Conservation (phyloP, 805 yeast genomes). For the Alloascoidea hylecoeti region DNA sequence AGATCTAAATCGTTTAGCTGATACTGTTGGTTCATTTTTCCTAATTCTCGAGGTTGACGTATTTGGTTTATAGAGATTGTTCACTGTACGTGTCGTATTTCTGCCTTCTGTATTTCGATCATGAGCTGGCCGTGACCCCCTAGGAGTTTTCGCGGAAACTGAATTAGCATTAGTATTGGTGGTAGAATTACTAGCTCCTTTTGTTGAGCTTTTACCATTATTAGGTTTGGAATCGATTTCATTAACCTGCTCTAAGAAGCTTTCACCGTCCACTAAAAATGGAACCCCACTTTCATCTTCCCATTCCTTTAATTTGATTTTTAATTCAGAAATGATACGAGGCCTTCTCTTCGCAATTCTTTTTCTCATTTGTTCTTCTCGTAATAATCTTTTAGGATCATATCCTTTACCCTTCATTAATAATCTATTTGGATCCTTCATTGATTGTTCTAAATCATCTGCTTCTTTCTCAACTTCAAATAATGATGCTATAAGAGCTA, state of each 20-base stretch:
- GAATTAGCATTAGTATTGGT: too few species aligned
- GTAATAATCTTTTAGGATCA: slow-evolving; percentile 54
- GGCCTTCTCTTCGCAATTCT: slow-evolving; percentile 60
- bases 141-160: too few species aligned
- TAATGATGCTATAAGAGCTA: slow-evolving; percentile 41
- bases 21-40: neutral
- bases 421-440: slow-evolving; percentile 70
- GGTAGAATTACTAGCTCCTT: too few species aligned
- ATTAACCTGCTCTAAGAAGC: slow-evolving; percentile 25
- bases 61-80: too few species aligned
- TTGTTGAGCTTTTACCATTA: too few species aligned
- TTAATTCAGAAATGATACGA: slow-evolving; percentile 35
- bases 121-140: too few species aligned
- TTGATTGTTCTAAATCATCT: slow-evolving; percentile 45
- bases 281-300: slow-evolving; percentile 21
- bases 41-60: too few species aligned
- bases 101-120: too few species aligned
- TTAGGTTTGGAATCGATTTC: too few species aligned
- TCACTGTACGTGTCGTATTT: too few species aligned
- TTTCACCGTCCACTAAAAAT: slow-evolving; percentile 30
- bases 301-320: slow-evolving; percentile 30
- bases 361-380: slow-evolving; percentile 70
- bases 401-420: slow-evolving; percentile 32
- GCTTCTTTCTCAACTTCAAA: slow-evolving; percentile 46
- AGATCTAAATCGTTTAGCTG: too few species aligned